Conservation (phyloP, 2,329 filamentous ascomycete genomes). For the Tolypocladium amazonense region DNA sequence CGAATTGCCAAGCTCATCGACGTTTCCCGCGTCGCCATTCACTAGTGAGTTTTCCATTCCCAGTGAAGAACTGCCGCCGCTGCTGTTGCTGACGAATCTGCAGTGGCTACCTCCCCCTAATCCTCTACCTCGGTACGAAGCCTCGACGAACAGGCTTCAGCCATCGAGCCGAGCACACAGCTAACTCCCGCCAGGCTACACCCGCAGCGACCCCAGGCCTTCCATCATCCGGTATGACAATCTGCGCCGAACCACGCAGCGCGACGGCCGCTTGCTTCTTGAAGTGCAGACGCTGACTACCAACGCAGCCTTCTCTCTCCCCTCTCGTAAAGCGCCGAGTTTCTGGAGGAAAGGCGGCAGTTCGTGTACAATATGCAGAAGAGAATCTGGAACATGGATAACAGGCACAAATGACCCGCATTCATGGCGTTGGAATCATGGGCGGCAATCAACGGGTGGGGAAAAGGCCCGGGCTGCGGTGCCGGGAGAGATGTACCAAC, state of each 20-base stretch:
- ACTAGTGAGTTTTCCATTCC: slow-evolving; percentile 59
- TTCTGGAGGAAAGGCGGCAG: background rate
- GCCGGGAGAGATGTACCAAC: background rate
- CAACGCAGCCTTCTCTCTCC: slow-evolving; percentile 48
- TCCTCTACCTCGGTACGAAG: slow-evolving; percentile 80
- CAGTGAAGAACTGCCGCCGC: slow-evolving; percentile 21
- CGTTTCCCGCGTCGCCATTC: slow-evolving; percentile 82
- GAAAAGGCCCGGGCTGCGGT: background rate
- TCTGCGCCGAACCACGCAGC: background rate
- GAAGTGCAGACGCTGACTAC: slow-evolving; percentile 9
- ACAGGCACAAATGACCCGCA: slow-evolving; percentile 9
- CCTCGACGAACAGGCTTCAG: slow-evolving; percentile 8
- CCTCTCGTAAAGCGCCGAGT: slow-evolving; percentile 38
- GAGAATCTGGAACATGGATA: background rate
- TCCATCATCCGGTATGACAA: slow-evolving; percentile 47
- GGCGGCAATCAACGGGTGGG: background rate
- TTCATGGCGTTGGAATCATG: slow-evolving; percentile 13
- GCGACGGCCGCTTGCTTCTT: background rate
- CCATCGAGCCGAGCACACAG: background rate
- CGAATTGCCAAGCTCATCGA: slow-evolving; percentile 96
- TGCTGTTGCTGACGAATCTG: background rate
- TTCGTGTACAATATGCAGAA: background rate
- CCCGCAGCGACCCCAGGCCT: slow-evolving; percentile 83
- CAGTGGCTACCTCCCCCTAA: slow-evolving; percentile 91
- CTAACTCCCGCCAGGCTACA: slow-evolving; percentile 56